Percentiles rank a stretch among this genome's conserved stretches.
These are phyloP conservation scores for Colletotrichum liriopes DNA, from an alignment of 2,329 filamentous ascomycete genomes.

Conservation along the genomic window DNA sequence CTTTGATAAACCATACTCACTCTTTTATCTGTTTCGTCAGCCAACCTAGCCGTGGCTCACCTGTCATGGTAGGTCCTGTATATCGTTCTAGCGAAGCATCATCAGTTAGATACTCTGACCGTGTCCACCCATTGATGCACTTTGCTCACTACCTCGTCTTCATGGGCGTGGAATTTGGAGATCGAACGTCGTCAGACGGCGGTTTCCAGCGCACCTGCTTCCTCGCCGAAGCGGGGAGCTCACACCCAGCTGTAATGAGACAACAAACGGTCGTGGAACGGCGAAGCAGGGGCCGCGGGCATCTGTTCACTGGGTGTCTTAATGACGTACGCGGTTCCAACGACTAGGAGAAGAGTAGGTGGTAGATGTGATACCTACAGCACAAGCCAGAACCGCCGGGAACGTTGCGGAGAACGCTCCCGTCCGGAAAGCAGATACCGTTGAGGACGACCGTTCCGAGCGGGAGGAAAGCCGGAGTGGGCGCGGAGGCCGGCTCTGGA, in stretches of 20 bases:
- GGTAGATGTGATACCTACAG: not conserved
- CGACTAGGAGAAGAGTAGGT: too few relatives aligned
- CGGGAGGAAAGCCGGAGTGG: constrained; percentile 30
- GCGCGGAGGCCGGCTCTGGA: not conserved
- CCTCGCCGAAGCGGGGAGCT: constrained; percentile 5
- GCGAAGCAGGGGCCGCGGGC: constrained; percentile 37
- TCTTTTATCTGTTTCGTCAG: too few relatives aligned
- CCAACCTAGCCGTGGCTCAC: too few relatives aligned
- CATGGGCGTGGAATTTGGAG: too few relatives aligned
- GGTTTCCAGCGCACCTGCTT: not conserved
- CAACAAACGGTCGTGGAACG: constrained; percentile 17
- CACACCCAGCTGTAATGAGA: constrained; percentile 19
- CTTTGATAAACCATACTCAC: too few relatives aligned
- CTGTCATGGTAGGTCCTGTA: too few relatives aligned
- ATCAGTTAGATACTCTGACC: too few relatives aligned
- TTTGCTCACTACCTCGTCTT: too few relatives aligned
- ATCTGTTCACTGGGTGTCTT: constrained; percentile 5
- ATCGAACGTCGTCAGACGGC: too few relatives aligned
- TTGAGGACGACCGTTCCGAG: constrained; percentile 39
- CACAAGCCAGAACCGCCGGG: constrained; percentile 36
- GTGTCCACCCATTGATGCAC: too few relatives aligned
- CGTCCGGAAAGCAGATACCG: constrained; percentile 36
- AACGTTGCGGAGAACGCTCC: constrained; percentile 13
- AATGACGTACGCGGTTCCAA: not conserved
- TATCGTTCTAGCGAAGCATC: too few relatives aligned